Evolutionary conservation across 2,329 filamentous ascomycete genomes (phyloP), one percentile per base, ranked within the genome.

Genomic region (Achaetomium macrosporum): DNA sequence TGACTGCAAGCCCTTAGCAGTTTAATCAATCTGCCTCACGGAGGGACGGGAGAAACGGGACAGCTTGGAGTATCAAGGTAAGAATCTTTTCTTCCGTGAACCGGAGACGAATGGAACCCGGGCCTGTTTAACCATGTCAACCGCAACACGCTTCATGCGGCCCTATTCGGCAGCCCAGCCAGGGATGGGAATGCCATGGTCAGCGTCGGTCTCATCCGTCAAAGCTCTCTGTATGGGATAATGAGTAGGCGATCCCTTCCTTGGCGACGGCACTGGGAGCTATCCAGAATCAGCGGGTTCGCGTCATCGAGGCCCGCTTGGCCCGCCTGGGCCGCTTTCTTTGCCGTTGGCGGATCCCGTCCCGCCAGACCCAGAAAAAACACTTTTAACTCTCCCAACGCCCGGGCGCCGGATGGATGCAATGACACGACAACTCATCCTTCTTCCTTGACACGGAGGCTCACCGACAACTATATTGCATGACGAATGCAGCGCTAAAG

Each of bases 381-480:
- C 16, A 17, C 3, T 16, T n/a, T 31, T 46, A 42, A 25, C 46
- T 43, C 33, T 25, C 31, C 42, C 45, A 47, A 39, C 30, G 13
- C 50, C 51, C 30, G 42, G 42, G 33, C 42, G 17, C 25, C 49
- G 51, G 25, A 25, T 25, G 55, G 42, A 55, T 48, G 53, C 53
- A 54, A 54, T 57, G 51, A 45, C 48, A 55, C 54, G 54, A 57
- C 57, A 57, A 53, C 57, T 52, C 51, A 57, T 54, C 50, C 30
- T 41, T 47, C 16, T 41, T 36, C 40, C 40, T 37, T 41, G 12
- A 36, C 43, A 45, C 36, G 25, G 37, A 25, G 49, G 49, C 47
- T 59, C 57, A 59, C 57, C 57, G 57, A 59, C 47, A 48, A 40
- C 47, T 50, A 55, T 37, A 57, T 55, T 57, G 57, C 57, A 53